phyloP scores from a whole-genome alignment of 495 filamentous ascomycete genomes.

The Emericellopsis terricola region DNA sequence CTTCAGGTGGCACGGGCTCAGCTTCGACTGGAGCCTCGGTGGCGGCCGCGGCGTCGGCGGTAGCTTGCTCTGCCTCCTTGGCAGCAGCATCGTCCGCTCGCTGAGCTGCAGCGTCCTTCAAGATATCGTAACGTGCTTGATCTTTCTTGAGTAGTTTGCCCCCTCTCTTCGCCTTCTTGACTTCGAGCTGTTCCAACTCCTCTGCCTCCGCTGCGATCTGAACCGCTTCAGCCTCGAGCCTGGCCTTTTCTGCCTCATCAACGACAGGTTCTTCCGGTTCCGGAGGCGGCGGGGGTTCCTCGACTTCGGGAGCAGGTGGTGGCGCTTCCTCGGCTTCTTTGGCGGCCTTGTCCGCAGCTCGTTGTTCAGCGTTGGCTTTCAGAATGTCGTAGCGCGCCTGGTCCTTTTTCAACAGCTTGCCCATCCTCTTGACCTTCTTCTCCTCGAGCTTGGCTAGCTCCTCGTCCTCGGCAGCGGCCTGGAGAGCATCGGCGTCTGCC shows the following conservation, averaged over 20 bases:
- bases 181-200: conserved; percentile 7
- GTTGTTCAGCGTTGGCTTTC: conserved; percentile 14
- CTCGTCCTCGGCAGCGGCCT: conserved; percentile 1
- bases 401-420: conserved; percentile 1
- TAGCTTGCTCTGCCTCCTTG: conserved; percentile 4
- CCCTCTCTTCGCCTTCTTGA: conserved; percentile 8
- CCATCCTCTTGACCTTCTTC: conserved; percentile 7
- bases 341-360: conserved; percentile 15
- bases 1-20: conserved; percentile 4
- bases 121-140: conserved; percentile 16
- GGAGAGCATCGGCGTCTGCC: neutral
- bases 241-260: conserved; percentile 4
- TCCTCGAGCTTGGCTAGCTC: conserved; percentile 9
- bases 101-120: conserved; percentile 13
- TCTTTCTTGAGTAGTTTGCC: conserved; percentile 14
- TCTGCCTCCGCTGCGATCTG: neutral
- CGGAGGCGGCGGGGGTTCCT: conserved; percentile 4
- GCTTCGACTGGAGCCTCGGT: too few species aligned
- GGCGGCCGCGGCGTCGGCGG: neutral
- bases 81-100: conserved; percentile 12
- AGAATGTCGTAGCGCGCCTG: neutral
- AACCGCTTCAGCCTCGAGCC: conserved; percentile 6
- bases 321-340: neutral
- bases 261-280: conserved; percentile 7
- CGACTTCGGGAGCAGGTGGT: conserved; percentile 1